Evolutionary conservation across 345 rosid genomes (phyloP), one percentile per base, ranked within the genome.

Genomic region (Lepidium africanum): DNA sequence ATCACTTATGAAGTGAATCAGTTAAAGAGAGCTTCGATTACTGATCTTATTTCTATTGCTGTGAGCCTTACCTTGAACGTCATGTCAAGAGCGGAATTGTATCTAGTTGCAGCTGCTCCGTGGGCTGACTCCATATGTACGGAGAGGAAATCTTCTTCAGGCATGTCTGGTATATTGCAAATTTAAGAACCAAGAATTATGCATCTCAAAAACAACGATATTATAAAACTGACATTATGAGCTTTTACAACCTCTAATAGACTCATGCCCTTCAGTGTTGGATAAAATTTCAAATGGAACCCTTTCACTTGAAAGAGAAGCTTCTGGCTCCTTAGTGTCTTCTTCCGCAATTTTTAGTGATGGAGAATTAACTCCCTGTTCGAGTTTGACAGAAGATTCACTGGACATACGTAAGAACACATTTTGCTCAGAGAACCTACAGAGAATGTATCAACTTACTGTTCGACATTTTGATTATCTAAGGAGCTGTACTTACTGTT

Each of bases 11-110:
- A 68, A 36, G 16, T 46, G 27, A 45, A 57, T n/a, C 5, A 35
- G 11, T 27, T 12, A 21, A 16, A 21, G 51, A 39, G 39, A n/a
- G 16, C 16, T 25, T 9, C 42, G 8, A 16, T 35, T 57, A 30
- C 7, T 30, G 7, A 30, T 30, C 33, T 30, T 30, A 30, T 30
- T 6, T 30, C 33, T 5, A 30, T 30, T 30, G 33, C 7, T 30
- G 33, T 30, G 1, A 30, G 59, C 38, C 50, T 61, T 53, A 71
- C 69, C 69, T 54, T 71, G 4, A 71, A 49, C 1, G 49, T 71
- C 69, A 63, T 71, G 69, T 71, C 70, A 36, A 71, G 54, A 71
- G 63, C 63, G 10, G 69, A 41, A 62, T n/a, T 35, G 52, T 43
- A 71, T 62, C 30, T 42, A 2, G 36, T 14, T 40, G 10, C 63